Conservation (phyloP, 331 rosid genomes). For the Quercus phellos region DNA sequence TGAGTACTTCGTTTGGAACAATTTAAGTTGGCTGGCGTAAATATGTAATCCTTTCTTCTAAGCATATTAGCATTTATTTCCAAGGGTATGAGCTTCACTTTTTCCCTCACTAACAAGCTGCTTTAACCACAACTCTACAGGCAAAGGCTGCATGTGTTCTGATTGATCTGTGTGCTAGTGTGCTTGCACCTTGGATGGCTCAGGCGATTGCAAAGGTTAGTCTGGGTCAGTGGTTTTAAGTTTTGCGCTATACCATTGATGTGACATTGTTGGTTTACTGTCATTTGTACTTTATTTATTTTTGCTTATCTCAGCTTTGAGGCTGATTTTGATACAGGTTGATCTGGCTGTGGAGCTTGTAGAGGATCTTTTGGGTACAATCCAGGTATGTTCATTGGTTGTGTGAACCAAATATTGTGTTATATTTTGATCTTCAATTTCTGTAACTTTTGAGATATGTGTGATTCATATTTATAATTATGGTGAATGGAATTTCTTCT, state of each 20-base stretch:
- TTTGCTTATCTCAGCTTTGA: conserved; percentile 18
- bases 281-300: background rate
- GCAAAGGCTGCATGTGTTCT: conserved; percentile 91
- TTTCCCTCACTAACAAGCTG: conserved; percentile 12
- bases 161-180: conserved; percentile 78
- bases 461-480: background rate
- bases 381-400: conserved; percentile 53
- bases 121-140: conserved; percentile 34
- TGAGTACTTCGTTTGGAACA: background rate
- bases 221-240: conserved; percentile 4
- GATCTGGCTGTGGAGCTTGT: conserved; percentile 88
- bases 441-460: background rate
- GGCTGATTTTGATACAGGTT: conserved; percentile 45
- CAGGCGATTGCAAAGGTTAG: conserved; percentile 82
- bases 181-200: conserved; percentile 83
- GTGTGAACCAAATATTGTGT: background rate
- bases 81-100: background rate
- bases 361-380: conserved; percentile 86
- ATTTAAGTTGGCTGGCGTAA: background rate
- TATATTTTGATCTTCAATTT: conserved; percentile 3
- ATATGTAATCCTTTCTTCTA: background rate
- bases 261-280: background rate
- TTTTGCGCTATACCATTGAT: background rate
- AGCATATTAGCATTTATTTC: background rate
- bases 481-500: background rate